Evolutionary conservation across 441 rosid species (phyloP).

Genomic region (Corymbia calophylla): DNA sequence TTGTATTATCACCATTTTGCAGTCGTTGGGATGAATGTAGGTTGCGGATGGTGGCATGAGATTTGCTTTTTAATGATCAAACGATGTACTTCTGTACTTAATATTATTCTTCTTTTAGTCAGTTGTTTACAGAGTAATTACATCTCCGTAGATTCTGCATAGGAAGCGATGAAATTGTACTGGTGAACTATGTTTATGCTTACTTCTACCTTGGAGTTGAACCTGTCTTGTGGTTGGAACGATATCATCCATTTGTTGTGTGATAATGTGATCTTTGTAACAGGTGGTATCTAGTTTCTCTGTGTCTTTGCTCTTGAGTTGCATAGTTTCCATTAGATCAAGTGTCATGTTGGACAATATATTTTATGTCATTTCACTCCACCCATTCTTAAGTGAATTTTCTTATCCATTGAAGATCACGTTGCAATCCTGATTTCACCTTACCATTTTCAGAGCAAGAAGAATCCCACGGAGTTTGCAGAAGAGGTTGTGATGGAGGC

Average conservation of each 20-base stretch:
- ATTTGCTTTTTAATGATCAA: background rate
- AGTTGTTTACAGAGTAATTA: background rate
- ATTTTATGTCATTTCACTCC: background rate
- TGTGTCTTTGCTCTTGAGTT: background rate
- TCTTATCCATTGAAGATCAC: background rate
- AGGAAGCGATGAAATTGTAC: background rate
- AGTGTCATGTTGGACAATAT: background rate
- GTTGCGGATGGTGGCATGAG: background rate
- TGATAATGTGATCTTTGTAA: background rate
- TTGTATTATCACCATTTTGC: background rate
- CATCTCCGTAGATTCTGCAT: background rate
- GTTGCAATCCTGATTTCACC: background rate
- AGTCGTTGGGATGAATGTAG: background rate
- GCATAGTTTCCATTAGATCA: background rate
- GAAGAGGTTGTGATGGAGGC: conserved; percentile 41
- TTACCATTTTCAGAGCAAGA: conserved; percentile 40
- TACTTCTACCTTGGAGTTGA: background rate
- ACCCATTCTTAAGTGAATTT: background rate
- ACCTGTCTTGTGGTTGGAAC: background rate
- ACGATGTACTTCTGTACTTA: background rate
- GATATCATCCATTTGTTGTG: background rate
- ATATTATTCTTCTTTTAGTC: background rate
- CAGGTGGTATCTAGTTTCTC: background rate
- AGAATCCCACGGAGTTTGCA: conserved; percentile 52
- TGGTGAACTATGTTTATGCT: background rate